These are phyloP conservation scores for Tetrahymena elliotti DNA, from an alignment of 73 alveolate genomes.

Conservation along the genomic window DNA sequence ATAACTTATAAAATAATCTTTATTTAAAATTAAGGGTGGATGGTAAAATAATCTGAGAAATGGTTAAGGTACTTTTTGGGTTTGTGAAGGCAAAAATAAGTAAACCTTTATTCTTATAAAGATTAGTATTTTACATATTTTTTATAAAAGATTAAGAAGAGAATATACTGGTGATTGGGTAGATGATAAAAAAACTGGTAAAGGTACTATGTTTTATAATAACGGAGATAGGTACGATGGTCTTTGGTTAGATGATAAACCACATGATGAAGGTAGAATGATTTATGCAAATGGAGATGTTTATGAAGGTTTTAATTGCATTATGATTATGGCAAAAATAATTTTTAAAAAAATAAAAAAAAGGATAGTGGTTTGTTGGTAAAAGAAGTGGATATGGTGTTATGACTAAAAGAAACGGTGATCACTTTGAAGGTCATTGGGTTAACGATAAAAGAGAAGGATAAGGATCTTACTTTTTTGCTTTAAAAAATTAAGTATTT, in stretches of 20 bases:
- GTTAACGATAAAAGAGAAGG: slow-evolving; percentile 86
- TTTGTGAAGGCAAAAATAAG: slow-evolving; percentile 67
- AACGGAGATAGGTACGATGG: slow-evolving; percentile 98
- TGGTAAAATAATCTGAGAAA: slow-evolving; percentile 46
- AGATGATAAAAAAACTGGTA: slow-evolving; percentile 92
- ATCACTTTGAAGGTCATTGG: slow-evolving; percentile 87
- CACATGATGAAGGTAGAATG: slow-evolving; percentile 93
- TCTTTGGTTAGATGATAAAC: slow-evolving; percentile 80
- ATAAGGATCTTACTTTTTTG: slow-evolving; percentile 74
- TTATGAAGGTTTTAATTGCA: slow-evolving; percentile 74
- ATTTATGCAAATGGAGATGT: slow-evolving; percentile 90
- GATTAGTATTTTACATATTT: background rate
- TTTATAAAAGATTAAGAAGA: slow-evolving; percentile 62
- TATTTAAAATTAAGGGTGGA: background rate
- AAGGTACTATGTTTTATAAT: slow-evolving; percentile 86
- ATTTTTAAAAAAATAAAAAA: background rate
- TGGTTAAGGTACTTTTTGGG: slow-evolving; percentile 94
- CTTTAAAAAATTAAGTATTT: slow-evolving; percentile 62
- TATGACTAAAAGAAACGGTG: slow-evolving; percentile 77
- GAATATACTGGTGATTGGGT: slow-evolving; percentile 97
- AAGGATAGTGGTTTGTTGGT: slow-evolving; percentile 69
- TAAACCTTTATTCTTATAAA: background rate
- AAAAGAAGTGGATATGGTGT: slow-evolving; percentile 86
- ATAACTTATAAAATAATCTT: background rate
- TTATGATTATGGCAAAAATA: background rate